Percentiles rank a stretch among this genome's conserved stretches.
Evolutionary conservation across 2,329 filamentous ascomycete species (phyloP).

Genomic region (Fusarium lateritium): DNA sequence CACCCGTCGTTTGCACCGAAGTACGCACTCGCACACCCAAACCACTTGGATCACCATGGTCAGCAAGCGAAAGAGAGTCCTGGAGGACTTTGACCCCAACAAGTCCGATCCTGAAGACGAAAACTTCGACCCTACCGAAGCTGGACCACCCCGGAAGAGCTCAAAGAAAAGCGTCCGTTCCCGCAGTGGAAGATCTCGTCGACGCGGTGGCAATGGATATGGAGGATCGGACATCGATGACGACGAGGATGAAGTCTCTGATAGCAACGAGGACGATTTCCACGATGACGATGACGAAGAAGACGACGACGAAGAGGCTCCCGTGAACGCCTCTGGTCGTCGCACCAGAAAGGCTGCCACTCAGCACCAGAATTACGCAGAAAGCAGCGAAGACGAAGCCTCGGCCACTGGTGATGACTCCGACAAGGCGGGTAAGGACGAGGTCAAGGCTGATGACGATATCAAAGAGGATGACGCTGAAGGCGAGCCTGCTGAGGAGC

Average conservation of each 20-base stretch:
- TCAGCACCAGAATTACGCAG: constrained; percentile 63
- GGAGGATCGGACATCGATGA: constrained; percentile 72
- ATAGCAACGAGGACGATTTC: constrained; percentile 67
- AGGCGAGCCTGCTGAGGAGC: constrained; percentile 38
- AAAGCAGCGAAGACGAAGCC: constrained; percentile 61
- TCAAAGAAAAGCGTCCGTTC: constrained; percentile 61
- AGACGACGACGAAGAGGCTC: constrained; percentile 59
- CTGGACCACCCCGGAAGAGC: constrained; percentile 57
- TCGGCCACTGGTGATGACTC: constrained; percentile 50
- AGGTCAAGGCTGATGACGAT: constrained; percentile 43
- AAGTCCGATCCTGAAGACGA: constrained; percentile 77
- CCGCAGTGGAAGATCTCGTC: constrained; percentile 52
- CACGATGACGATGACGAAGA: constrained; percentile 63
- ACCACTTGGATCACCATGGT: constrained; percentile 46
- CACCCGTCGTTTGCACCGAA: constrained; percentile 24
- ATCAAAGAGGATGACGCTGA: constrained; percentile 49
- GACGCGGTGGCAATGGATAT: constrained; percentile 63
- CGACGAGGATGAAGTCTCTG: constrained; percentile 70
- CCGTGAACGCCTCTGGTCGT: constrained; percentile 64
- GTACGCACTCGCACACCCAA: constrained; percentile 5
- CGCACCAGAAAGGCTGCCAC: constrained; percentile 64
- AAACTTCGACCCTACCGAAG: constrained; percentile 72
- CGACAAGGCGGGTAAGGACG: constrained; percentile 47
- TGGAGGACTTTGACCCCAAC: constrained; percentile 75
- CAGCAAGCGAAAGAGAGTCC: constrained; percentile 70